Conservation (phyloP, 2,329 filamentous ascomycete species). For the Chalaropsis thielavioides region DNA sequence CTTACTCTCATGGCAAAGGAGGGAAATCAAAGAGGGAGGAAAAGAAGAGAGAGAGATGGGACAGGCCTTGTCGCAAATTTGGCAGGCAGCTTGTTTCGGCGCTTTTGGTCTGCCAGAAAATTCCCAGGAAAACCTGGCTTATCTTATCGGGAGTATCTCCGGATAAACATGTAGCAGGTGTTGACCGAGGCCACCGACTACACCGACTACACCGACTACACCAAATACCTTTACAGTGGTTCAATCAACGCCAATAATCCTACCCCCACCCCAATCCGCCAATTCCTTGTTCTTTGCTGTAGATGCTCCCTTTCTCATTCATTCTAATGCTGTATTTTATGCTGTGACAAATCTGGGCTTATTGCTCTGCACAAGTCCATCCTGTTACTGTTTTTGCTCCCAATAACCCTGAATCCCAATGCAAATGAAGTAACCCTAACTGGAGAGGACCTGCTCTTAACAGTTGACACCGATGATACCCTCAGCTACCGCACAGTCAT, state of each 20-base stretch:
- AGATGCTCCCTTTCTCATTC: not conserved
- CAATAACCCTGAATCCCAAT: not conserved
- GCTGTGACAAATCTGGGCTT: not conserved
- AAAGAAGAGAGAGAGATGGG: slow-evolving; percentile 5
- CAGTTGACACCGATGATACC: slow-evolving; percentile 37
- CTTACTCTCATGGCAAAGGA: slow-evolving; percentile 11
- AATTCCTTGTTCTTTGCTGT: too few species aligned
- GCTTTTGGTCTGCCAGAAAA: slow-evolving; percentile 4
- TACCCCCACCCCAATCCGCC: too few species aligned
- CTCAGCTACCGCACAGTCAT: slow-evolving; percentile 27
- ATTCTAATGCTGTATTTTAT: not conserved
- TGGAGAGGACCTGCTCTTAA: not conserved
- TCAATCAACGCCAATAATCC: too few species aligned
- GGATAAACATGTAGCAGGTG: not conserved
- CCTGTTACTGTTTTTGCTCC: not conserved
- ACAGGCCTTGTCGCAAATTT: not conserved
- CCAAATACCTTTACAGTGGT: too few species aligned
- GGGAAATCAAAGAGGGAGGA: not conserved
- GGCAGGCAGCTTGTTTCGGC: not conserved
- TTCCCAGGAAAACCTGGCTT: not conserved
- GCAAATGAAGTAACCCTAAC: not conserved
- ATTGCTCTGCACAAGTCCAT: not conserved
- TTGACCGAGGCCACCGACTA: too few species aligned
- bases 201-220: too few species aligned
- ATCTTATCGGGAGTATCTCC: slow-evolving; percentile 6